Base-by-base conservation (phyloP, 163 green algal species). In the Chlorella variabilis region DNA sequence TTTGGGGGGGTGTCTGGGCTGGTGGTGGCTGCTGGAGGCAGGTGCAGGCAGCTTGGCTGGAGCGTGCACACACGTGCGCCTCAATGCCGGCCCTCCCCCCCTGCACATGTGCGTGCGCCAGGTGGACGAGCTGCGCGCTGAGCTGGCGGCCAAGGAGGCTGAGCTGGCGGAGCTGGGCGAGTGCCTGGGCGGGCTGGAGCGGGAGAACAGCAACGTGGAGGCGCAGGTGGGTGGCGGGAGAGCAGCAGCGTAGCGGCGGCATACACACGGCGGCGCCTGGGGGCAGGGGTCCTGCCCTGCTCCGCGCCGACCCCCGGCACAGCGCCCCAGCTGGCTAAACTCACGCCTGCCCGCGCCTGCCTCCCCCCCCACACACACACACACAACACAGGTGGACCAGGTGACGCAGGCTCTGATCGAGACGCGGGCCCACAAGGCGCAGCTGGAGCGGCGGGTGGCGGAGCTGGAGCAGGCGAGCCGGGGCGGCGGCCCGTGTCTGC, bases 131-230 rank as follows among this genome's bases (percentile, higher is more conserved):
- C 76, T 82, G 76, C 62, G 48, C 3, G 4, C 13, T 13, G 17
- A 66, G 62, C 59, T 81, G 34, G 61, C 34, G 23, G 68, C 66
- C 17, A 29, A 20, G 8, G 38, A 49, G 54, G 68, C 2, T 23
- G 67, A 71, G 67, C 45, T 67, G 41, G 70, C 29, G 15, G 58
- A 36, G 79, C 70, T 71, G 58, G 42, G 25, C 3, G 41, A 49
- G 2, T 62, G 36, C 1, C 33, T 80, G 62, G 69, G 25, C 33
- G 80, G 42, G 27, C 80, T 82, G 71, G 71, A 81, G 62, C 62
- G 62, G 33, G 80, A 85, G 71, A 74, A 70, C 71, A 65, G 45
- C 62, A 77, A 78, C 80, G 68, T 87, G 38, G 83, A 87, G 76
- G 83, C 76, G 21, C 80, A 85, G 80, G 73, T 75, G 63, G 21